These are phyloP conservation scores for Clathrus columnatus DNA, from an alignment of 768 basidiomycete genomes.

Conservation along the genomic window DNA sequence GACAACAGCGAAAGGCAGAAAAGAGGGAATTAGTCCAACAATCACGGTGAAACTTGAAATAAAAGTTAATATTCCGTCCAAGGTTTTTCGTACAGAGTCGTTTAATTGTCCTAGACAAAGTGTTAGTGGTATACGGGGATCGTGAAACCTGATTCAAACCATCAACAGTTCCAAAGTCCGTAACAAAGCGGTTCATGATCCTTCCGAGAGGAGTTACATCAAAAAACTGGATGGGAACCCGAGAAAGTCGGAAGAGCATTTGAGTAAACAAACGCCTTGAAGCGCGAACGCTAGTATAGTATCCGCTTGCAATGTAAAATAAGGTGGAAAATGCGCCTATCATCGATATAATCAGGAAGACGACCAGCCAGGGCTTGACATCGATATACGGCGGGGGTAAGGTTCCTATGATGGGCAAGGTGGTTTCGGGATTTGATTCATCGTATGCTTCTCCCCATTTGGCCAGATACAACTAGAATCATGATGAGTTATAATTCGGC, in stretches of 20 bases:
- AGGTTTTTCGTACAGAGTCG: conserved; percentile 42
- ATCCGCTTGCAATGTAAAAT: conserved; percentile 51
- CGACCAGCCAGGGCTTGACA: conserved; percentile 56
- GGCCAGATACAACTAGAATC: conserved; percentile 50
- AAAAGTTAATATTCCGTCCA: conserved; percentile 53
- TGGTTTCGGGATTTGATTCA: conserved; percentile 12
- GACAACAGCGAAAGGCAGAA: conserved; percentile 56
- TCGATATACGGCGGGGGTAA: conserved; percentile 52
- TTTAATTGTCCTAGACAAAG: conserved; percentile 33
- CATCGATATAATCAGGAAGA: conserved; percentile 57
- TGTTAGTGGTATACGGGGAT: neutral
- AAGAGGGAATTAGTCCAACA: conserved; percentile 50
- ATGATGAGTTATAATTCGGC: neutral
- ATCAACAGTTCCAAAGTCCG: conserved; percentile 71
- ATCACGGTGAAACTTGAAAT: conserved; percentile 57
- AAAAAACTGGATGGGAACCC: conserved; percentile 63
- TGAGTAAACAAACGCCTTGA: conserved; percentile 50
- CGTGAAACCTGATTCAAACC: conserved; percentile 16
- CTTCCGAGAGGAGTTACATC: conserved; percentile 69
- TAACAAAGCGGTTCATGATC: conserved; percentile 72
- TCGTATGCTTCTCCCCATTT: conserved; percentile 62
- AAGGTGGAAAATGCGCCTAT: conserved; percentile 46
- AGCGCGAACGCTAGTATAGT: conserved; percentile 61
- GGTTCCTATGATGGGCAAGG: conserved; percentile 9
- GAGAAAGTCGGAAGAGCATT: conserved; percentile 45